phyloP scores from a whole-genome alignment of 768 basidiomycete genomes.

The Rhizopogon vesiculosus region DNA sequence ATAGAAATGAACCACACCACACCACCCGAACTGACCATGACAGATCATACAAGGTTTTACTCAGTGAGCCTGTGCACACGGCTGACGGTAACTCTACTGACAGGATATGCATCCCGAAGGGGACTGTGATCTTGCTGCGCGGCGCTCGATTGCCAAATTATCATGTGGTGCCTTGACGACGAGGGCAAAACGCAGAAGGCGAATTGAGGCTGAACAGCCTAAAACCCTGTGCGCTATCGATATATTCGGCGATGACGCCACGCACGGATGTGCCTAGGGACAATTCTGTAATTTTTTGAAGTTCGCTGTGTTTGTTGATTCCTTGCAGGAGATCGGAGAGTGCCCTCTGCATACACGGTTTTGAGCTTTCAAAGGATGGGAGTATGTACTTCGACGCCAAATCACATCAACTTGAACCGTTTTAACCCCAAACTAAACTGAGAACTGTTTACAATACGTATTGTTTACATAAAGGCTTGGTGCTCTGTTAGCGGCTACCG shows the following conservation, averaged over 20 bases:
- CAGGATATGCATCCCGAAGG: constrained; percentile 32
- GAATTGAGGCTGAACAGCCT: constrained; percentile 9
- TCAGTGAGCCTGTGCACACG: constrained; percentile 26
- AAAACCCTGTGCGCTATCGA: constrained; percentile 25
- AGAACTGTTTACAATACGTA: no score
- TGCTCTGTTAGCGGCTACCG: no score
- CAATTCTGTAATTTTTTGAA: constrained; percentile 4
- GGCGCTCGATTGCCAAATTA: constrained; percentile 35
- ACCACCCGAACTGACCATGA: not conserved
- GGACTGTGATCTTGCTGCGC: constrained; percentile 31
- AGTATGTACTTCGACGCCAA: no score
- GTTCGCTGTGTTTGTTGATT: constrained; percentile 23
- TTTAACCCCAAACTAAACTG: no score
- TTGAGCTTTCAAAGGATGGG: no score
- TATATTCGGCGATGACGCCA: constrained; percentile 39
- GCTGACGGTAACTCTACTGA: constrained; percentile 24
- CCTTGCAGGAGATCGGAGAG: no score
- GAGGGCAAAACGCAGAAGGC: constrained; percentile 21
- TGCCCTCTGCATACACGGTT: no score
- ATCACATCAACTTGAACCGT: no score
- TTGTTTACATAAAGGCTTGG: no score
- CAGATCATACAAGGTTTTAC: constrained; percentile 34
- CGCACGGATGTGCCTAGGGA: constrained; percentile 42
- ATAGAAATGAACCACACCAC: no score
- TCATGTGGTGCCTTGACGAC: constrained; percentile 35